A percentile compares a stretch with the other conserved stretches of the same genome.
phyloP scores from a whole-genome alignment of 345 rosid species.

The Nephelium lappaceum region DNA sequence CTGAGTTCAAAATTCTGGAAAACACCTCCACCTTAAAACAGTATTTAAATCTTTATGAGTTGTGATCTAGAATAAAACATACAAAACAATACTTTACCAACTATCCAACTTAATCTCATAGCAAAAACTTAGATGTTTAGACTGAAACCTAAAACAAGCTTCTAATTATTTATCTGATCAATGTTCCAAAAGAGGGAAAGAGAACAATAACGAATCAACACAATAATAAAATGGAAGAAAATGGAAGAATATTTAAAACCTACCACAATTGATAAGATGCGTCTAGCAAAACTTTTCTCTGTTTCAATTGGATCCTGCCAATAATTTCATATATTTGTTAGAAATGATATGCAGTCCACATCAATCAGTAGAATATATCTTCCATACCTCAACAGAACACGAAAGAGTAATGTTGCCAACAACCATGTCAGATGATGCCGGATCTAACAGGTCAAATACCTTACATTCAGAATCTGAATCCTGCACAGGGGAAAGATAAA shows the following conservation, averaged over 20 bases:
- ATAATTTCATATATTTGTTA: conserved; percentile 22
- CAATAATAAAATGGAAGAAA: neutral
- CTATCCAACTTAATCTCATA: neutral
- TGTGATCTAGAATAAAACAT: neutral
- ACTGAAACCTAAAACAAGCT: conserved; percentile 1
- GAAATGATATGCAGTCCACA: conserved; percentile 12
- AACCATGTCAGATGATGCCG: conserved; percentile 50
- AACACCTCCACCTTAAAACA: neutral
- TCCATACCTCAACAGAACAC: conserved; percentile 80
- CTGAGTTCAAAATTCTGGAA: neutral
- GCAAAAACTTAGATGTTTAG: neutral
- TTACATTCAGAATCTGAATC: conserved; percentile 53
- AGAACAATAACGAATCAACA: neutral
- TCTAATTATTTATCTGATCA: neutral
- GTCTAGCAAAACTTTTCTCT: conserved; percentile 80
- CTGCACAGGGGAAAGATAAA: conserved; percentile 38
- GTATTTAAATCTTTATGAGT: neutral
- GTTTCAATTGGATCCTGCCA: conserved; percentile 90
- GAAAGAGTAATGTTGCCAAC: conserved; percentile 77
- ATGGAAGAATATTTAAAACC: conserved; percentile 22
- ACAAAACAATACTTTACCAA: neutral
- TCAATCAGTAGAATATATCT: conserved; percentile 1
- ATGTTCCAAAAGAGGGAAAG: neutral
- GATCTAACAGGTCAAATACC: conserved; percentile 68
- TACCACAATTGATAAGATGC: conserved; percentile 88